phyloP scores from a whole-genome alignment of 2,329 filamentous ascomycete species.

The Pseudohalonectria lignicola region DNA sequence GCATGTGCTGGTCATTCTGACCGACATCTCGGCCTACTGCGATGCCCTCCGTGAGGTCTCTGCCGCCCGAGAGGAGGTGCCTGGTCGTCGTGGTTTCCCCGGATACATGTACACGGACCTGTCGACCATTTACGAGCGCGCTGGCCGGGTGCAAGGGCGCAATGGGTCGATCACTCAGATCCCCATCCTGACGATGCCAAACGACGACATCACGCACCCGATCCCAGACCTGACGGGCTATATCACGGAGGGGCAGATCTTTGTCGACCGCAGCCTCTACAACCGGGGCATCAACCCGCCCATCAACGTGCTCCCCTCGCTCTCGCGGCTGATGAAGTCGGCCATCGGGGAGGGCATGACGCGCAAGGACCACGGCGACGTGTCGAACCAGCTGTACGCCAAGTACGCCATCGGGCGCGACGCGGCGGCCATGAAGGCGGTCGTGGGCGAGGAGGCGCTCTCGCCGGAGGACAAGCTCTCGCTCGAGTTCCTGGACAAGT shows the following conservation, averaged over 20 bases:
- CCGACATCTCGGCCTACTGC: conserved; percentile 95
- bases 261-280: conserved; percentile 83
- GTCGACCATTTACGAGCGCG: conserved; percentile 99
- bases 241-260: conserved; percentile 98
- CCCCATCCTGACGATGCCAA: conserved; percentile 97
- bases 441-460: conserved; percentile 95
- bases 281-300: conserved; percentile 98
- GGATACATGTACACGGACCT: conserved; percentile 99
- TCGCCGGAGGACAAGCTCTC: conserved; percentile 95
- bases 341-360: conserved; percentile 97
- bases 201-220: conserved; percentile 98
- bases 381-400: conserved; percentile 98
- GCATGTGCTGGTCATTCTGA: conserved; percentile 97
- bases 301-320: conserved; percentile 95
- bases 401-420: conserved; percentile 99
- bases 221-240: conserved; percentile 98
- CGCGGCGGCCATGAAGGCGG: conserved; percentile 96
- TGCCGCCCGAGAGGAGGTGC: conserved; percentile 95
- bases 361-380: conserved; percentile 91
- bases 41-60: conserved; percentile 98
- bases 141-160: conserved; percentile 90
- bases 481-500: conserved; percentile 97
- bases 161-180: conserved; percentile 99
- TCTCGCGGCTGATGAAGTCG: conserved; percentile 99
- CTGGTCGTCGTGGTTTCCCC: conserved; percentile 96